phyloP scores from a whole-genome alignment of 768 basidiomycete genomes.

The Trametes maxima region DNA sequence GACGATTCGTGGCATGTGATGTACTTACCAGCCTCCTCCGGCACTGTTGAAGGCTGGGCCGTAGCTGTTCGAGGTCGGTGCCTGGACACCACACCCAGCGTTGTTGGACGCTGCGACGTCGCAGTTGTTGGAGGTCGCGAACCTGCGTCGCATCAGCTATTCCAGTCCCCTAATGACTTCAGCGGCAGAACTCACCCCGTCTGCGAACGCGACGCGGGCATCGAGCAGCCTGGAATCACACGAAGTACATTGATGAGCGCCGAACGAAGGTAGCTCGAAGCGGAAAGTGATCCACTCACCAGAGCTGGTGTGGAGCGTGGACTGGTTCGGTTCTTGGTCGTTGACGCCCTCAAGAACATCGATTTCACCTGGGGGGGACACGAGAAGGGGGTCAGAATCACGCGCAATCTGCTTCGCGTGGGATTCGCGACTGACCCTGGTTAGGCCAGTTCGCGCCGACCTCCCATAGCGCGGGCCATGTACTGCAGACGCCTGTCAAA shows the following conservation, averaged over 20 bases:
- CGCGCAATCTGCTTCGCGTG: not conserved
- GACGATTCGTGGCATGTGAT: not conserved
- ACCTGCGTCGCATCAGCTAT: conserved; percentile 1
- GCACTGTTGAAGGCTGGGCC: conserved; percentile 59
- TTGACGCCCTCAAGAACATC: conserved; percentile 62
- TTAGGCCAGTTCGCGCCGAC: conserved; percentile 51
- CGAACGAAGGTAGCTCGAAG: conserved; percentile 52
- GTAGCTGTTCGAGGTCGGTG: conserved; percentile 45
- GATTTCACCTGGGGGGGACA: conserved; percentile 56
- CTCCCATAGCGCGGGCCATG: conserved; percentile 62
- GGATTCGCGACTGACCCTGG: conserved; percentile 32
- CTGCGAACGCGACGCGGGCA: conserved; percentile 49
- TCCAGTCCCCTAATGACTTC: not conserved
- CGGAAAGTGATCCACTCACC: conserved; percentile 49
- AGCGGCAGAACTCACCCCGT: conserved; percentile 41
- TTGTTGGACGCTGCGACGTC: conserved; percentile 48
- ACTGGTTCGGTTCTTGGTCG: conserved; percentile 49
- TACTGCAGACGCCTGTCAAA: conserved; percentile 18
- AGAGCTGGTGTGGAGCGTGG: conserved; percentile 58
- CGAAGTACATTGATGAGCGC: conserved; percentile 27
- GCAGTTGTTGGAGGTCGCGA: conserved; percentile 41
- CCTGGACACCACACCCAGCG: conserved; percentile 57
- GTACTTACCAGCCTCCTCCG: conserved; percentile 57
- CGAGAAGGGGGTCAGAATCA: conserved; percentile 34
- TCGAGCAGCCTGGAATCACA: conserved; percentile 45